Conservation (phyloP, 805 yeast genomes). For the Pachysolen tannophilus region DNA sequence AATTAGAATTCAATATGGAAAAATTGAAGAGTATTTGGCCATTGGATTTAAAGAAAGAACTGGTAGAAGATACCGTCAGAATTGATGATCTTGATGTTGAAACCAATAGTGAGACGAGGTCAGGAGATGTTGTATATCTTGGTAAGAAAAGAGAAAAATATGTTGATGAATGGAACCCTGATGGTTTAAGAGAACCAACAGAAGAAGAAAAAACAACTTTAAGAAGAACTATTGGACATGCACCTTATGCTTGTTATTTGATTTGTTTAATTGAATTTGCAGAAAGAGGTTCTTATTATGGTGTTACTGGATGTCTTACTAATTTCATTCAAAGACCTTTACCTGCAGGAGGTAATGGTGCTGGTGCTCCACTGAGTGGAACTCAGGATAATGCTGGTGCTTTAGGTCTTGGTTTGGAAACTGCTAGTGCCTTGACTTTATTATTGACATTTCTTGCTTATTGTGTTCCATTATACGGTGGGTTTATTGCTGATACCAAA, state of each 20-base stretch:
- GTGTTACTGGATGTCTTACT: slow-evolving; percentile 33
- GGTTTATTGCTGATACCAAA: slow-evolving; percentile 41
- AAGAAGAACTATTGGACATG: slow-evolving; percentile 34
- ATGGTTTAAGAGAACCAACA: slow-evolving; percentile 17
- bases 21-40: not conserved
- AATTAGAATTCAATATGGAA: not conserved
- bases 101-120: slow-evolving; percentile 1
- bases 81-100: slow-evolving; percentile 3
- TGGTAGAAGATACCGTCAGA: too few species aligned
- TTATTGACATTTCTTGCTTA: slow-evolving; percentile 42
- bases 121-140: slow-evolving; percentile 8
- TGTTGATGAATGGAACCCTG: slow-evolving; percentile 22
- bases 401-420: slow-evolving; percentile 33
- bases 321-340: slow-evolving; percentile 46
- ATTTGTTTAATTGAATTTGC: slow-evolving; percentile 44
- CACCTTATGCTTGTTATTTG: slow-evolving; percentile 41
- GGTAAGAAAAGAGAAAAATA: slow-evolving; percentile 9
- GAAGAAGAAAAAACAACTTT: slow-evolving; percentile 24
- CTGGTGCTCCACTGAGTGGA: slow-evolving; percentile 31
- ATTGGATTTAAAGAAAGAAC: too few species aligned
- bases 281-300: slow-evolving; percentile 48
- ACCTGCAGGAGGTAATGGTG: slow-evolving; percentile 37
- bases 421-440: slow-evolving; percentile 39
- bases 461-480: slow-evolving; percentile 44
- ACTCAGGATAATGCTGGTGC: slow-evolving; percentile 40